phyloP scores from a whole-genome alignment of 139 green algal genomes.

The Diplosphaera chodatii region DNA sequence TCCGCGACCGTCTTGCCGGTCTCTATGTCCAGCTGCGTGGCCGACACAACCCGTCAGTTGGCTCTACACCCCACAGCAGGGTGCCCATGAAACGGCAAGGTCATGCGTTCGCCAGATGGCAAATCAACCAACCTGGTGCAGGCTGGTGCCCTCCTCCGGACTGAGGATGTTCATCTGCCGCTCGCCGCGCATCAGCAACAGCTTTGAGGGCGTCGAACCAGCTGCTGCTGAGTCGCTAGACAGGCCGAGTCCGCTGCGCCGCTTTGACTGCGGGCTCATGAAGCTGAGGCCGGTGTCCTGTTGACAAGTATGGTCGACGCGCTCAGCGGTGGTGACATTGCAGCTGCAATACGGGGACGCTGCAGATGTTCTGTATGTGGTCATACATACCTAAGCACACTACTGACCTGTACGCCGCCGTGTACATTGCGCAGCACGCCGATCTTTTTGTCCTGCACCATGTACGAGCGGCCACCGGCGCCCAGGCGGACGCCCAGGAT shows the following conservation, averaged over 20 bases:
- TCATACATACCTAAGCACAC: no score
- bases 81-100: no score
- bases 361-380: no score
- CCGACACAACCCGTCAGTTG: no score
- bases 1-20: conserved; percentile 44
- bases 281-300: conserved; percentile 29
- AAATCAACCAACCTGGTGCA: conserved; percentile 44
- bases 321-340: no score
- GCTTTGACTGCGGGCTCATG: conserved; percentile 22
- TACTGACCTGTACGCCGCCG: conserved; percentile 61
- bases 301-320: background rate
- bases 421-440: conserved; percentile 83
- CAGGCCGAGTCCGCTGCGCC: conserved; percentile 4
- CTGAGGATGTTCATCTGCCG: conserved; percentile 83
- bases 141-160: conserved; percentile 32
- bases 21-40: conserved; percentile 46
- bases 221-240: background rate
- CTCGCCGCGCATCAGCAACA: conserved; percentile 73
- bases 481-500: conserved; percentile 52
- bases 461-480: conserved; percentile 66
- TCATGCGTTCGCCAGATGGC: no score
- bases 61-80: no score
- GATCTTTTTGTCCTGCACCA: conserved; percentile 67
- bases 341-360: no score
- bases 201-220: conserved; percentile 36